Conservation (phyloP, 1,284 basidiomycete genomes). For the Sphaerobolus stellatus region DNA sequence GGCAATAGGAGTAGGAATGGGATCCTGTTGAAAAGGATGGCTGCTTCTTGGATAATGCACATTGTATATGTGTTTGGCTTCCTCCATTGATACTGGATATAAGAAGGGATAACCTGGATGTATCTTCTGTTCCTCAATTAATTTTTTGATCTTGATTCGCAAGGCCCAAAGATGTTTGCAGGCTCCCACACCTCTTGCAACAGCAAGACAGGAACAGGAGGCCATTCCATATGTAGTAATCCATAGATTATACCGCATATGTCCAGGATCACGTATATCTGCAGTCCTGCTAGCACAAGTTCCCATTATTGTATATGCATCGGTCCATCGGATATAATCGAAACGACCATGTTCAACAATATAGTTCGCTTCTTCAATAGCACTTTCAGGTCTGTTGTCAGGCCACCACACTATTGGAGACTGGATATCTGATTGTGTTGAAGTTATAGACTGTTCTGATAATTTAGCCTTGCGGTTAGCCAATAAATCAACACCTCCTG, state of each 20-base stretch:
- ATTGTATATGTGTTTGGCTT: background rate
- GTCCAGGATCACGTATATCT: background rate
- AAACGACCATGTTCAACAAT: background rate
- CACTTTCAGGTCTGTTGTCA: background rate
- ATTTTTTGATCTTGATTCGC: background rate
- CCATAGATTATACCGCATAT: background rate
- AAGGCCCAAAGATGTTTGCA: slow-evolving; percentile 8
- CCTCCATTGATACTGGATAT: background rate
- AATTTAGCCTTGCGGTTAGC: background rate
- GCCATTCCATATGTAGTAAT: background rate
- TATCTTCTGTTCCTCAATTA: too few relatives aligned
- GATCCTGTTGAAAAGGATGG: too few relatives aligned
- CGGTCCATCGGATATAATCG: background rate
- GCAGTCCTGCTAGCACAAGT: slow-evolving; percentile 1
- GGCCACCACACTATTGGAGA: background rate
- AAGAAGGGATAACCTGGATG: background rate
- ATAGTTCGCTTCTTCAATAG: background rate
- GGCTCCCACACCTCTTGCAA: background rate
- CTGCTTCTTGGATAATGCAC: too few relatives aligned
- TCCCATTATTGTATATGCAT: background rate
- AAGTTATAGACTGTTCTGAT: background rate
- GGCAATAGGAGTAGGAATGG: too few relatives aligned
- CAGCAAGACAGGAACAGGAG: background rate
- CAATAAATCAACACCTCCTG: background rate
- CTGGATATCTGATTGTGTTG: background rate